These are phyloP conservation scores for Ceratocystis eucalypticola DNA, from an alignment of 2,329 filamentous ascomycete genomes.

Conservation along the genomic window DNA sequence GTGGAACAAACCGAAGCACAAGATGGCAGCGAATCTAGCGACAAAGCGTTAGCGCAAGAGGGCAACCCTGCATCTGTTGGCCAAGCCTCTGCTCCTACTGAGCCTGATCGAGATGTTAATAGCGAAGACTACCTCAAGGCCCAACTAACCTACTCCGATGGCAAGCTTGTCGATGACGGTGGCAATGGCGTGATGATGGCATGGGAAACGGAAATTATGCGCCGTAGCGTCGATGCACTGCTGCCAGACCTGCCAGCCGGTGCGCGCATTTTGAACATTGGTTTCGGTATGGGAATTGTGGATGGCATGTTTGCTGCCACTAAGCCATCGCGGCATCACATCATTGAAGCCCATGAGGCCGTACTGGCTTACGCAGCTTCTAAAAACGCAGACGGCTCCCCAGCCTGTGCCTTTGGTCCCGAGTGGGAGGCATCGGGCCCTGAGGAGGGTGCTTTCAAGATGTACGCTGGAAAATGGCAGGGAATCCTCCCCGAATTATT, in stretches of 20 bases:
- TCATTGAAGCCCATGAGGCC: conserved; percentile 71
- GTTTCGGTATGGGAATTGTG: conserved; percentile 84
- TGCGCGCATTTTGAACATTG: conserved; percentile 67
- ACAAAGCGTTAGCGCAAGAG: conserved; percentile 21
- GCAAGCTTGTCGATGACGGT: conserved; percentile 57
- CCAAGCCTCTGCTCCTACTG: conserved; percentile 28
- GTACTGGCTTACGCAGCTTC: conserved; percentile 51
- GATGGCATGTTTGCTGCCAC: conserved; percentile 61
- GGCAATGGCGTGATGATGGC: conserved; percentile 88
- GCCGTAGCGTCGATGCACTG: conserved; percentile 55
- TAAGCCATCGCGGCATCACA: conserved; percentile 58
- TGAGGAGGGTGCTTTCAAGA: conserved; percentile 53
- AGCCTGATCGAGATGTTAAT: conserved; percentile 36
- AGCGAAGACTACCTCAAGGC: conserved; percentile 57
- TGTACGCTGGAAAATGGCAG: conserved; percentile 67
- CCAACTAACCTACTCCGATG: conserved; percentile 47
- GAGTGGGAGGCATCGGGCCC: conserved; percentile 43
- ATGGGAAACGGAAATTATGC: conserved; percentile 83
- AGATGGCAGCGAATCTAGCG: conserved; percentile 25
- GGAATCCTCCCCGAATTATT: conserved; percentile 59
- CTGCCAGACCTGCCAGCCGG: conserved; percentile 36
- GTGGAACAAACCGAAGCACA: conserved; percentile 21
- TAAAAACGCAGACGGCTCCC: conserved; percentile 20
- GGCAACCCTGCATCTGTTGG: conserved; percentile 27
- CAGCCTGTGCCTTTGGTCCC: conserved; percentile 39